Evolutionary conservation across 208 protist species (phyloP).

Genomic region (Trypanosoma avium): DNA sequence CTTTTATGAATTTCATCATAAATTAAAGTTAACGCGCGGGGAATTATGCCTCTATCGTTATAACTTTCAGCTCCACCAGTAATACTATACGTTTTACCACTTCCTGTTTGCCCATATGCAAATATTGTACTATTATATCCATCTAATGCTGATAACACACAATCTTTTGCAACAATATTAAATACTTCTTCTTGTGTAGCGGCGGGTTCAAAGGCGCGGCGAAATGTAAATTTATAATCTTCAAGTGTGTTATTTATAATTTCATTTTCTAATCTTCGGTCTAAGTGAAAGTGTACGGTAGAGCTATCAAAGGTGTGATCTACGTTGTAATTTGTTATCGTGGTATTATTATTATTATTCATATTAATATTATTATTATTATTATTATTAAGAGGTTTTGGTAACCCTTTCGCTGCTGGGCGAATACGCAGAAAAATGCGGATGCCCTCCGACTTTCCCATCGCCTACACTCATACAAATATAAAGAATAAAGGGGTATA

Average conservation of each 20-base stretch:
- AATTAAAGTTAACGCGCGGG: slow-evolving; percentile 80
- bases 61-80: slow-evolving; percentile 88
- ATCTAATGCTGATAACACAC: slow-evolving; percentile 71
- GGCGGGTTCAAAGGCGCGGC: slow-evolving; percentile 73
- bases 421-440: slow-evolving; percentile 79
- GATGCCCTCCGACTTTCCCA: slow-evolving; percentile 56
- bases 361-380: no score
- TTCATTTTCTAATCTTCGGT: slow-evolving; percentile 35
- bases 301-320: slow-evolving; percentile 53
- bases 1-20: slow-evolving; percentile 64
- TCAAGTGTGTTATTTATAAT: slow-evolving; percentile 77
- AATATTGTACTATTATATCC: slow-evolving; percentile 91
- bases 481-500: not conserved
- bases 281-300: slow-evolving; percentile 39
- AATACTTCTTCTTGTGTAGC: slow-evolving; percentile 84
- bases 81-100: slow-evolving; percentile 91
- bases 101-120: slow-evolving; percentile 91
- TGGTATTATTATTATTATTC: slow-evolving; percentile 4
- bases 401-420: slow-evolving; percentile 48
- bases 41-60: slow-evolving; percentile 85
- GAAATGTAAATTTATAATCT: slow-evolving; percentile 71
- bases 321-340: slow-evolving; percentile 28
- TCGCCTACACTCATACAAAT: not conserved
- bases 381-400: slow-evolving; percentile 52
- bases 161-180: slow-evolving; percentile 79